Evolutionary conservation across 2,329 filamentous ascomycete genomes (phyloP), one percentile per base, ranked within the genome.

Genomic region (Nigrospora oryzae): DNA sequence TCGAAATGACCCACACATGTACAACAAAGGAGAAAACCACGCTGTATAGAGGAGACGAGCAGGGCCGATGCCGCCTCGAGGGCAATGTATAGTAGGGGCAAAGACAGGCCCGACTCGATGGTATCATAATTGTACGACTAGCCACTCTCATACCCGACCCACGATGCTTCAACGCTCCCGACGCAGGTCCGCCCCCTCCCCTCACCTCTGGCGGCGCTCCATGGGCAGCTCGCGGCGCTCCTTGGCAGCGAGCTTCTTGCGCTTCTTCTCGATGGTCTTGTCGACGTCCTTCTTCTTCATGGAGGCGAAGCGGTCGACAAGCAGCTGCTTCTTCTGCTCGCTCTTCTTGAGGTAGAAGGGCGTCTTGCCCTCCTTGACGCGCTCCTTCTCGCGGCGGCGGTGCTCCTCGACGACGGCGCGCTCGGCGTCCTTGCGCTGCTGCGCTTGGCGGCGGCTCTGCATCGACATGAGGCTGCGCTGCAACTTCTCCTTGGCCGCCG

Each of bases 331-430:
- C 82, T 93, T 95, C 72, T 93, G 79, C 68, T 96, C 91, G 59
- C 83, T 81, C 70, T 83, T 84, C 79, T 98, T 98, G 56, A 97
- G 70, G 66, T 88, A 97, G 68, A 89, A 98, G 0, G 93, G 91
- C 61, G 77, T 81, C 79, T 96, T 96, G 49, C 93, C 93, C 68
- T 94, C 79, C 56, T 81, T 81, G 42, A 97, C 82, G 49, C 86
- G 69, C 62, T 90, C 85, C 68, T 88, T 89, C 73, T 98, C 93
- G 63, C 82, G 75, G 67, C 78, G 78, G 58, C 85, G 79, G 68
- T 97, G 90, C 63, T 85, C 81, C 38, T 79, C 73, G 44, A 91
- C 57, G 36, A 97, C 68, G 46, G 80, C 76, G 54, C 79, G 73
- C 63, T 85, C 80, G 48, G 82, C 77, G 49, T 88, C 84, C 67